phyloP scores from a whole-genome alignment of 768 basidiomycete genomes.

The Dacryopinax primogenitus region DNA sequence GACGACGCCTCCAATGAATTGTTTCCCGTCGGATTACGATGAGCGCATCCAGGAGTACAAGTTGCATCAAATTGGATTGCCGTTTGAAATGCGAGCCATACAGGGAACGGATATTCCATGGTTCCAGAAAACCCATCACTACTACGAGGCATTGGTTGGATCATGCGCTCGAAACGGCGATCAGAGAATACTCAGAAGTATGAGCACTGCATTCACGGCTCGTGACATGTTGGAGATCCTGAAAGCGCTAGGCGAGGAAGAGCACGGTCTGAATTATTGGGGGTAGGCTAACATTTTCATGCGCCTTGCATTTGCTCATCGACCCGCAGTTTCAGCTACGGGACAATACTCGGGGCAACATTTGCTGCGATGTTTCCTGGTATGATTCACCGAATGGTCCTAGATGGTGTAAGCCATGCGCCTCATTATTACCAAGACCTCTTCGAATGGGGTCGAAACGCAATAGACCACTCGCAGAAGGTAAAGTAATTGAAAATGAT shows the following conservation, averaged over 20 bases:
- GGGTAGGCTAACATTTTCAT: neutral
- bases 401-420: constrained; percentile 10
- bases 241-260: neutral
- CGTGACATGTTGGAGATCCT: constrained; percentile 1
- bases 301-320: neutral
- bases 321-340: constrained; percentile 4
- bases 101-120: neutral
- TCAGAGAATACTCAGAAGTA: neutral
- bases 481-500: neutral
- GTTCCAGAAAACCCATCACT: neutral
- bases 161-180: neutral
- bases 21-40: neutral
- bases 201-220: neutral
- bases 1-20: neutral
- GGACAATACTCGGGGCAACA: constrained; percentile 9
- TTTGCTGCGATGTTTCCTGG: constrained; percentile 9
- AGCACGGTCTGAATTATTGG: neutral
- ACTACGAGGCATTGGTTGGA: neutral
- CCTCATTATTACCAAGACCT: neutral
- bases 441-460: neutral
- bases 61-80: neutral
- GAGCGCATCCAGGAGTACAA: neutral
- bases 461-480: neutral
- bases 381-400: constrained; percentile 7
- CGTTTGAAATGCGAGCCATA: neutral